A percentile compares a stretch with the other conserved stretches of the same genome.
These are phyloP conservation scores for Pseudozyma sp. DNA, from an alignment of 1,284 basidiomycete genomes.

Conservation along the genomic window DNA sequence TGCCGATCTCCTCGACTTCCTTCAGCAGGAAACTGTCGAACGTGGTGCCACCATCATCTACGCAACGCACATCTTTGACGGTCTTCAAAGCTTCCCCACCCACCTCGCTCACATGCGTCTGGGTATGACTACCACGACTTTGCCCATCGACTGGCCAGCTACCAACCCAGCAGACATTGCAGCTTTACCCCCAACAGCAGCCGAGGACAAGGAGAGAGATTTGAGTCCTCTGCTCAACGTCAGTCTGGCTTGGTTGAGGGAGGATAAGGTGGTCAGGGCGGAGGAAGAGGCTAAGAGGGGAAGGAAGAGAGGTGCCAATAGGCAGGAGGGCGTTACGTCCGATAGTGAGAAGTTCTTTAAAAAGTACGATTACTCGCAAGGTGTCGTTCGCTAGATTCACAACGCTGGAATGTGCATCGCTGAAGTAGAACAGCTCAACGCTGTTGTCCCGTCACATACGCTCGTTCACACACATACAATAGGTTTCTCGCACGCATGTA, in stretches of 20 bases:
- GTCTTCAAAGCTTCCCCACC: constrained; percentile 66
- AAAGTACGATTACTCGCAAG: constrained; percentile 65
- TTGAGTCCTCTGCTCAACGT: constrained; percentile 56
- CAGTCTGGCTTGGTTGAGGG: constrained; percentile 64
- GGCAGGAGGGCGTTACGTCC: constrained; percentile 43
- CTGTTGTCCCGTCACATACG: background rate
- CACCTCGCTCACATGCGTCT: constrained; percentile 65
- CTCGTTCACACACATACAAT: too few relatives aligned
- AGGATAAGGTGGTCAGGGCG: constrained; percentile 58
- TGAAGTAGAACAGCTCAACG: constrained; percentile 12
- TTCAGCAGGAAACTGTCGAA: constrained; percentile 82
- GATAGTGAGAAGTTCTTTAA: constrained; percentile 66
- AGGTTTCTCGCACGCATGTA: background rate
- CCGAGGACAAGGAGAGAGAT: constrained; percentile 26
- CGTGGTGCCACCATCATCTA: constrained; percentile 91
- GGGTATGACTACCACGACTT: constrained; percentile 55
- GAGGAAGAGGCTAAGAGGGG: constrained; percentile 51
- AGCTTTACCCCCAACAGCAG: constrained; percentile 19
- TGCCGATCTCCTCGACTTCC: constrained; percentile 86
- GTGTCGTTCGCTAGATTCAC: constrained; percentile 36
- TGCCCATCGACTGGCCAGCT: constrained; percentile 62
- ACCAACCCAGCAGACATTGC: constrained; percentile 35
- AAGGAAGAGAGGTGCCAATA: constrained; percentile 54
- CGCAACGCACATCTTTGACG: constrained; percentile 70
- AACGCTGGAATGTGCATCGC: too few relatives aligned